Evolutionary conservation across 2,329 filamentous ascomycete species (phyloP).

Genomic region (Botryotinia globosa): DNA sequence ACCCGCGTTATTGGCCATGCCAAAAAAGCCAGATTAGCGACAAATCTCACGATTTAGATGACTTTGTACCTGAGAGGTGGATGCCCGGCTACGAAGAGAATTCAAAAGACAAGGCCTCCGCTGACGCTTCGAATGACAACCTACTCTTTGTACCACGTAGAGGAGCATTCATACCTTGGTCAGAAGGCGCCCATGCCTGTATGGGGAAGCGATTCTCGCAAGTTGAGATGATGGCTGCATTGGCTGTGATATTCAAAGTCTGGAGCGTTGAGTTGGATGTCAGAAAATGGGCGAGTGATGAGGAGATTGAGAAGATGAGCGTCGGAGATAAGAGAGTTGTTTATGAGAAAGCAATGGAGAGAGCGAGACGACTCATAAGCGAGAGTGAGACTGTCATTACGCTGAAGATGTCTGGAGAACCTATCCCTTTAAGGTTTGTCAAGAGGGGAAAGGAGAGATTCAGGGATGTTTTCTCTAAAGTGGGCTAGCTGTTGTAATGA

Average conservation of each 20-base stretch:
- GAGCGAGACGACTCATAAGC: constrained; percentile 21
- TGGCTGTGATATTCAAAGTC: constrained; percentile 26
- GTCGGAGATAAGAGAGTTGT: constrained; percentile 17
- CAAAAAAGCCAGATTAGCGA: background rate
- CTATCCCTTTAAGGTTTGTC: constrained; percentile 25
- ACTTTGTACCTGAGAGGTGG: constrained; percentile 58
- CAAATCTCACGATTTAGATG: constrained; percentile 33
- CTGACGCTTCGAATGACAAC: background rate
- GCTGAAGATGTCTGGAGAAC: constrained; percentile 21
- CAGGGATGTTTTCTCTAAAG: background rate
- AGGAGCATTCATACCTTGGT: constrained; percentile 35
- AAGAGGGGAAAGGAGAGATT: constrained; percentile 26
- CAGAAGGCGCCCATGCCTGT: constrained; percentile 40
- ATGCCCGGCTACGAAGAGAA: constrained; percentile 33
- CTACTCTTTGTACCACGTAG: constrained; percentile 6
- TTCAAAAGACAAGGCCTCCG: background rate
- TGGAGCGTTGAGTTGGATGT: constrained; percentile 28
- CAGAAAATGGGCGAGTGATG: constrained; percentile 25
- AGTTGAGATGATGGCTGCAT: constrained; percentile 36
- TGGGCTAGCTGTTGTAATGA: no score
- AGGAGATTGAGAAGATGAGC: constrained; percentile 22
- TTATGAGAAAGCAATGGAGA: constrained; percentile 22
- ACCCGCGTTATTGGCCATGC: constrained; percentile 54
- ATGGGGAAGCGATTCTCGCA: constrained; percentile 37
- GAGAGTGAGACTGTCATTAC: constrained; percentile 21